phyloP scores from a whole-genome alignment of 1,284 basidiomycete species.

The Pyrrhoderma noxium region DNA sequence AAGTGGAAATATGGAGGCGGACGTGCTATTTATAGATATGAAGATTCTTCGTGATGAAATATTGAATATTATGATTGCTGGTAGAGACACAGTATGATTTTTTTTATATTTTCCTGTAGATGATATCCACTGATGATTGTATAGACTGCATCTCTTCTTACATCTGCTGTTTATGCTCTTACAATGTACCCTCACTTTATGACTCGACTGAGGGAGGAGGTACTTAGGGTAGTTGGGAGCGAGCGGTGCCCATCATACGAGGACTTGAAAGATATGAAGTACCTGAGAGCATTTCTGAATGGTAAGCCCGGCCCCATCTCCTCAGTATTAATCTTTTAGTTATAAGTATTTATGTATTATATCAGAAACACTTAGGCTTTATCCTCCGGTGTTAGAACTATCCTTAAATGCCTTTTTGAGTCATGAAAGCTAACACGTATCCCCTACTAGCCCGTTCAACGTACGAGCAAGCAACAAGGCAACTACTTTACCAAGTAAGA shows the following conservation, averaged over 20 bases:
- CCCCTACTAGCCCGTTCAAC: constrained; percentile 39
- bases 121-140: background rate
- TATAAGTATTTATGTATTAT: background rate
- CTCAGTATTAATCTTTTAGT: background rate
- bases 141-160: constrained; percentile 31
- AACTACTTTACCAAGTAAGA: constrained; percentile 37
- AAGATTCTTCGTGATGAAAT: constrained; percentile 30
- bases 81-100: constrained; percentile 28
- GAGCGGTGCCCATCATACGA: constrained; percentile 31
- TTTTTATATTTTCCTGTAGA: background rate
- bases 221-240: constrained; percentile 29
- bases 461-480: constrained; percentile 36
- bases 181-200: constrained; percentile 32
- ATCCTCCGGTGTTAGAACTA: constrained; percentile 49
- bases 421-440: background rate
- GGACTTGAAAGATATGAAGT: constrained; percentile 34
- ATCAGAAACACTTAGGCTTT: constrained; percentile 52
- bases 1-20: background rate
- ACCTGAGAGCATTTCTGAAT: constrained; percentile 35
- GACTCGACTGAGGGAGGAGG: constrained; percentile 31
- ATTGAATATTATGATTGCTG: constrained; percentile 31
- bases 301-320: constrained; percentile 18
- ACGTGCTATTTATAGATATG: constrained; percentile 19
- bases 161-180: constrained; percentile 33
- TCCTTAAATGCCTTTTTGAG: background rate